phyloP scores from a whole-genome alignment of 768 basidiomycete species.

The Boletus patriciae region DNA sequence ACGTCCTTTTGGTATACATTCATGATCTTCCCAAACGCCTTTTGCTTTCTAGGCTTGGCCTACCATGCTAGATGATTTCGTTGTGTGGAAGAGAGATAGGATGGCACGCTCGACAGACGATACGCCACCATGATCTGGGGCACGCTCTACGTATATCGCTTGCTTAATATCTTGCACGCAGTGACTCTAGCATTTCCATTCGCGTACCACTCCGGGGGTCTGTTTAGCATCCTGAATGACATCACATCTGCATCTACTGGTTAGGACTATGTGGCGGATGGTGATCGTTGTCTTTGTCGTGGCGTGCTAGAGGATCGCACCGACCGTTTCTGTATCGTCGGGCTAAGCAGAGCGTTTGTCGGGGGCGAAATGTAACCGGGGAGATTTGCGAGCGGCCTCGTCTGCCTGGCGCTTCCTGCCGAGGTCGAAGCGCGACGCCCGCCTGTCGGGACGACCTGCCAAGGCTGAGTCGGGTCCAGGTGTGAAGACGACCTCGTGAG shows the following conservation, averaged over 20 bases:
- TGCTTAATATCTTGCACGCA: constrained; percentile 18
- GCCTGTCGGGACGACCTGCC: constrained; percentile 3
- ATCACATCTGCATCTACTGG: constrained; percentile 1
- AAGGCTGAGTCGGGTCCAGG: background rate
- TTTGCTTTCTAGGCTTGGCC: constrained; percentile 68
- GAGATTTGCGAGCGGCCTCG: constrained; percentile 9
- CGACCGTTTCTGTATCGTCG: background rate
- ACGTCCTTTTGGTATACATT: constrained; percentile 25
- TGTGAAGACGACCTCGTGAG: constrained; percentile 9
- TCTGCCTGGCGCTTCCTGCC: constrained; percentile 14
- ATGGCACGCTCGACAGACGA: constrained; percentile 3
- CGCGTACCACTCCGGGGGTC: background rate
- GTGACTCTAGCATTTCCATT: constrained; percentile 13
- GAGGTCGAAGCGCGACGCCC: constrained; percentile 27
- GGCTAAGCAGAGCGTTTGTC: background rate
- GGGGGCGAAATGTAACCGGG: constrained; percentile 26
- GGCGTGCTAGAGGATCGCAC: background rate
- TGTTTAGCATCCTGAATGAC: background rate
- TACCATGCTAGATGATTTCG: constrained; percentile 78
- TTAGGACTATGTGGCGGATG: background rate
- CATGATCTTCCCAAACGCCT: background rate
- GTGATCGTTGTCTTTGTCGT: background rate
- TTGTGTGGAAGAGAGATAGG: constrained; percentile 54
- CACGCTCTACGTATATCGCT: constrained; percentile 9
- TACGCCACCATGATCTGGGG: constrained; percentile 7